Percentiles rank a stretch among this genome's conserved stretches.
Evolutionary conservation across 2,329 filamentous ascomycete genomes (phyloP).

Genomic region (Berkeleyomyces basicola): DNA sequence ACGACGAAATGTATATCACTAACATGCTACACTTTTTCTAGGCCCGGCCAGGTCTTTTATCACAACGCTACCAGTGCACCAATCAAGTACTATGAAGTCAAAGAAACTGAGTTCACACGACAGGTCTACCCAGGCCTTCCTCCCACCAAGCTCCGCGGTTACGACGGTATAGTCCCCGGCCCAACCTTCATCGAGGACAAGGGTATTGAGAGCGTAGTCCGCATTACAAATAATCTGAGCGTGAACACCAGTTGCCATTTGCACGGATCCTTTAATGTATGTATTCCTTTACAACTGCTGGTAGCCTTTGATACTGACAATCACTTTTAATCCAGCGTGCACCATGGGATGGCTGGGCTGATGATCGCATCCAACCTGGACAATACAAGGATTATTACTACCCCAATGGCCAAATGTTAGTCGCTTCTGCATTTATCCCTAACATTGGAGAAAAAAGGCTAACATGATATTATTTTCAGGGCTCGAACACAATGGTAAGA

Average conservation of each 20-base stretch:
- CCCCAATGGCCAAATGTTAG: constrained; percentile 31
- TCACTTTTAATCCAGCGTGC: constrained; percentile 18
- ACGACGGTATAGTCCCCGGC: constrained; percentile 38
- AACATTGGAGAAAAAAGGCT: not conserved
- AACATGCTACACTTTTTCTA: not conserved
- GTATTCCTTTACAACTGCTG: not conserved
- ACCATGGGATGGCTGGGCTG: constrained; percentile 33
- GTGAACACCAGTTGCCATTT: constrained; percentile 33
- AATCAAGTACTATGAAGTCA: constrained; percentile 24
- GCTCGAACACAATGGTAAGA: constrained; percentile 34
- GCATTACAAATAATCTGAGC: constrained; percentile 34
- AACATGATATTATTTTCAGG: constrained; percentile 15
- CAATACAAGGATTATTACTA: constrained; percentile 48
- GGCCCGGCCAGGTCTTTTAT: constrained; percentile 18
- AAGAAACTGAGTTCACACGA: constrained; percentile 21
- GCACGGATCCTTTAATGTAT: constrained; percentile 32
- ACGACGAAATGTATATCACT: no score
- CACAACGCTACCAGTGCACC: constrained; percentile 22
- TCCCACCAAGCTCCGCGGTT: constrained; percentile 25
- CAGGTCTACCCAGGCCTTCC: constrained; percentile 24
- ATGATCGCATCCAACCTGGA: constrained; percentile 32
- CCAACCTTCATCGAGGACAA: constrained; percentile 33
- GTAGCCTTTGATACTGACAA: not conserved
- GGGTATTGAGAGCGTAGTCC: constrained; percentile 35
- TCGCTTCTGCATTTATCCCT: not conserved